Evolutionary conservation across 2,329 filamentous ascomycete species (phyloP), one percentile per base, ranked within the genome.

Genomic region (Aspergillus sp.): DNA sequence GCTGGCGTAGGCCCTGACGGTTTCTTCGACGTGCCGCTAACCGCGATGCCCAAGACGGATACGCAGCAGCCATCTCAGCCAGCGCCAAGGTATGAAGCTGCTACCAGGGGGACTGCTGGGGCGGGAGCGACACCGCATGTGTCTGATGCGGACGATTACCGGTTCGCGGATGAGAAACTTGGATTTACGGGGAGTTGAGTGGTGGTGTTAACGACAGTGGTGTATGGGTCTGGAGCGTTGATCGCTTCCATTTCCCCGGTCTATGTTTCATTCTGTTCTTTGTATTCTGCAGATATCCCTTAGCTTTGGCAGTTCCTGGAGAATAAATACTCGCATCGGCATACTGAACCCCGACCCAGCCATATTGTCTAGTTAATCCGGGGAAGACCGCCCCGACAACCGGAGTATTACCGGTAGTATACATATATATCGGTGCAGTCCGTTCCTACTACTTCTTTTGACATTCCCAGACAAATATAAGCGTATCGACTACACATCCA

Each of bases 121-220:
- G 52, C 50, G 3, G 43, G 51, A 4, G 42, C 29, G 2, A 36
- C 48, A 27, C 44, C 27, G 4, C 35, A 33, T 3, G 44, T 30
- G 5, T 36, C 38, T 27, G 45, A 34, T 19, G 41, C 44, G 7
- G 42, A 30, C 29, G 53, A 50, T 4, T 42, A 44, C 1, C 39
- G 41, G 4, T 68, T 64, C 49, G 56, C 64, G 6, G 65, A 70
- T 47, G 65, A 71, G 53, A 73, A 73, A 48, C 40, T 69, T 10
- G 34, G 26, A 1, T 19, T 19, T 19, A 2, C 19, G 2, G 19
- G 19, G 19, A 19, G 19, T 19, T 19, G 26, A 36, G 34, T 36
- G n/a, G n/a, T 36, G n/a, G n/a, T n/a, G 34, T 3, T 36, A 12
- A 19, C n/a, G 5, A 4, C 26, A 19, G 12, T 6, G 34, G 12